Evolutionary conservation across 1,284 basidiomycete genomes (phyloP).

Genomic region (Cutaneotrichosporon spelunceum): DNA sequence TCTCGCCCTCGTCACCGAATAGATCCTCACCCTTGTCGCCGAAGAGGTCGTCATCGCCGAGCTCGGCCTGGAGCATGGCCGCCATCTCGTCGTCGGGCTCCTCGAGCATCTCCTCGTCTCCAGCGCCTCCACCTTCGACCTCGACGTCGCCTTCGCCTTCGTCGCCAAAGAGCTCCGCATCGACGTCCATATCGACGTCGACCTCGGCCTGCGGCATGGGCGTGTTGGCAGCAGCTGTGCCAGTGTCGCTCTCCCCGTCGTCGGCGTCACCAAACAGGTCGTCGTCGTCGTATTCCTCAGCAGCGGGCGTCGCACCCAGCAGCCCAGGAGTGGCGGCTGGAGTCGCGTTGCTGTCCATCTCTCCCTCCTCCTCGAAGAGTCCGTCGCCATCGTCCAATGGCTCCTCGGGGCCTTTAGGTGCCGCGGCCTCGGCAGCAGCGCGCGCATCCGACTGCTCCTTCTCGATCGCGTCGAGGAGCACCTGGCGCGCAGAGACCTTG

Average conservation of each 20-base stretch:
- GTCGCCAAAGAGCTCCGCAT: slow-evolving; percentile 23
- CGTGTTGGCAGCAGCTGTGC: slow-evolving; percentile 1
- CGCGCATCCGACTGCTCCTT: slow-evolving; percentile 19
- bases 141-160: slow-evolving; percentile 24
- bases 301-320: slow-evolving; percentile 14
- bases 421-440: slow-evolving; percentile 13
- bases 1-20: slow-evolving; percentile 1
- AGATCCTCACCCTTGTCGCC: slow-evolving; percentile 1
- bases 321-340: slow-evolving; percentile 27
- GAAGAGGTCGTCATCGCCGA: slow-evolving; percentile 47
- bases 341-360: slow-evolving; percentile 30
- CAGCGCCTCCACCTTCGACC: slow-evolving; percentile 12
- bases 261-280: slow-evolving; percentile 37
- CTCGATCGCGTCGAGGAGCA: slow-evolving; percentile 47
- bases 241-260: slow-evolving; percentile 27
- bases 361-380: slow-evolving; percentile 25
- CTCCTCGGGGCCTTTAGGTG: slow-evolving; percentile 29
- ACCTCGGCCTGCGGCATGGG: neutral
- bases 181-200: slow-evolving; percentile 10
- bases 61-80: slow-evolving; percentile 33
- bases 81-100: slow-evolving; percentile 43
- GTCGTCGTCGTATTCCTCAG: slow-evolving; percentile 26
- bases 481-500: slow-evolving; percentile 65
- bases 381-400: slow-evolving; percentile 13
- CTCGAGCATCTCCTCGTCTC: slow-evolving; percentile 22